Percentiles rank a stretch among this genome's conserved stretches.
Evolutionary conservation across 345 rosid genomes (phyloP).

Genomic region (Firmiana major): DNA sequence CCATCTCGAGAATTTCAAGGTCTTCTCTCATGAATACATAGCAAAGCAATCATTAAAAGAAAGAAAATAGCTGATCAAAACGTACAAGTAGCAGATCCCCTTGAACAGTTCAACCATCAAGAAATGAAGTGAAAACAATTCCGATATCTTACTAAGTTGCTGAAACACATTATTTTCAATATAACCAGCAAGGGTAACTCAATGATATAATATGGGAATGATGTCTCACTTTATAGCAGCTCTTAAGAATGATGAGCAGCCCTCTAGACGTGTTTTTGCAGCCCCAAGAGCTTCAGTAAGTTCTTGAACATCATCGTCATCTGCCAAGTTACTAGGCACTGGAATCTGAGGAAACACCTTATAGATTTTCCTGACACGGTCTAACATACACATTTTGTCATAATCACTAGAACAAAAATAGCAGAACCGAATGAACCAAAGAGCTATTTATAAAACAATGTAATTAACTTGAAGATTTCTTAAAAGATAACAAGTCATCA

Average conservation of each 20-base stretch:
- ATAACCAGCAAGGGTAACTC: neutral
- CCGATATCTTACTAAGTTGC: neutral
- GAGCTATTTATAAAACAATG: neutral
- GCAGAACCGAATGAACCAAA: neutral
- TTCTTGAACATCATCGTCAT: slow-evolving; percentile 66
- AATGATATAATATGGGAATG: neutral
- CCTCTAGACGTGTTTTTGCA: slow-evolving; percentile 77
- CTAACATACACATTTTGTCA: slow-evolving; percentile 45
- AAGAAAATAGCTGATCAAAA: neutral
- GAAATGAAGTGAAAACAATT: neutral
- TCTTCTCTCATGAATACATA: neutral
- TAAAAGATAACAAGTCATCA: neutral
- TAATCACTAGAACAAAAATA: slow-evolving; percentile 5
- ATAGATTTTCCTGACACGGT: slow-evolving; percentile 66
- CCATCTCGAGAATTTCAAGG: neutral
- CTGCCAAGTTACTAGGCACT: slow-evolving; percentile 63
- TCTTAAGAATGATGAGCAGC: slow-evolving; percentile 76
- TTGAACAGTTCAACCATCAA: neutral
- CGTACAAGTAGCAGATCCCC: neutral
- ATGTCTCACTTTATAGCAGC: slow-evolving; percentile 71
- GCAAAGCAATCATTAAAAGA: neutral
- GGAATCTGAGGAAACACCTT: slow-evolving; percentile 75
- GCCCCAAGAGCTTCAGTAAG: slow-evolving; percentile 80
- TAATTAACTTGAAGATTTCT: neutral
- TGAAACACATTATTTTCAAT: neutral